Evolutionary conservation across 1,139 yeast genomes (phyloP), one percentile per base, ranked within the genome.

Genomic region (Nakaseomyces uthaithaninus): DNA sequence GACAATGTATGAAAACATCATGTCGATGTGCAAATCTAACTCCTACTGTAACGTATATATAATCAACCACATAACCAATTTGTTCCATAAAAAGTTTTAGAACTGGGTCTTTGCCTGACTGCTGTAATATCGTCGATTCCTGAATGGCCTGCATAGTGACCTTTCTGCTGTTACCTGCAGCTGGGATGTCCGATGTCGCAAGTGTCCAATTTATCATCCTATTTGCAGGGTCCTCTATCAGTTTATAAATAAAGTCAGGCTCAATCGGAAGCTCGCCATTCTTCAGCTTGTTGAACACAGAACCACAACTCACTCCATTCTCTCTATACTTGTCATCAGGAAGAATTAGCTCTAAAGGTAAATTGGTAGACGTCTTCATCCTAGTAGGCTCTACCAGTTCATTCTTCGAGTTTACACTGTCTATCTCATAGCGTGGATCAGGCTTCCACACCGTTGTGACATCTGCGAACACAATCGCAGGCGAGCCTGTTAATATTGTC

Each of bases 171-270:
- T 72, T 83, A 7, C 95, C 95, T 3, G 94, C 94, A 25, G 83
- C 80, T 1, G 96, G 96, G 12, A 86, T 80, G 62, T 87, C 96
- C 7, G 78, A 68, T 17, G 82, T 69, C 49, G 77, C 82, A 22
- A 86, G 53, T 1, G 80, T 71, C 94, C 94, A 83, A 7, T 14
- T 41, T 38, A 12, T 24, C 15, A 9, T 26, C 23, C 8, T 23
- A 24, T 22, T 26, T 11, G 2, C 19, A 3, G 27, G 14, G 12
- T 22, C 35, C 4, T 37, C 24, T 3, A 42, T 33, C 27, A 43
- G 27, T 11, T 34, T 14, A n/a, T 34, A 15, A 3, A 41, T 10
- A 3, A 14, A 10, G 7, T 14, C 14, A 2, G 33, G 16, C 15
- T 44, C 40, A 3, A 42, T 33, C 12, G 47, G 45, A 4, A 43